A percentile compares a stretch with the other conserved stretches of the same genome.
phyloP scores from a whole-genome alignment of 805 yeast species.

The Hanseniaspora lindneri region DNA sequence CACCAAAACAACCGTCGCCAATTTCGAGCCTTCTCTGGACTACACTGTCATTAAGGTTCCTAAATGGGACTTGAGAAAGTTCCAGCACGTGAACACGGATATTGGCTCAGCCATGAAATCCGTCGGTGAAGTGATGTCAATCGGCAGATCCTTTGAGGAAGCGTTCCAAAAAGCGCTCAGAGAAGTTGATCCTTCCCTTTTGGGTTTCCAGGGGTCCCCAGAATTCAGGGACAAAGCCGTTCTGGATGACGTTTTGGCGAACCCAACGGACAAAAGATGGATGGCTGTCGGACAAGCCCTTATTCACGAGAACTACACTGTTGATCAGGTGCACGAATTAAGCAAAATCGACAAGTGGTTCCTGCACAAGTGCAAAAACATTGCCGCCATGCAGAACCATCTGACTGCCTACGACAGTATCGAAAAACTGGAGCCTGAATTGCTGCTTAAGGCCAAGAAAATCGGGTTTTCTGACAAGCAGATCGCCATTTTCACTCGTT shows the following conservation, averaged over 20 bases:
- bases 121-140: conserved; percentile 97
- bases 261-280: conserved; percentile 95
- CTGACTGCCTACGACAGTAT: conserved; percentile 34
- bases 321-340: conserved; percentile 82
- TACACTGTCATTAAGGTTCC: conserved; percentile 96
- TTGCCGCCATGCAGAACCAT: conserved; percentile 78
- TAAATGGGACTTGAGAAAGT: conserved; percentile 96
- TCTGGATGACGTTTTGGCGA: conserved; percentile 61
- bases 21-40: conserved; percentile 95
- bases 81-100: conserved; percentile 78
- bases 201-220: conserved; percentile 83
- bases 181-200: conserved; percentile 69
- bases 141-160: conserved; percentile 95
- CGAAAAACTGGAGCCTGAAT: conserved; percentile 50
- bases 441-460: conserved; percentile 77
- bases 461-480: conserved; percentile 95
- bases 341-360: conserved; percentile 95
- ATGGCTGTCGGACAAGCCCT: conserved; percentile 96
- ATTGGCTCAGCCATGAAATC: conserved; percentile 93
- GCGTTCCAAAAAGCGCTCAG: conserved; percentile 96
- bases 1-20: conserved; percentile 85
- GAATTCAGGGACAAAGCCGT: conserved; percentile 46
- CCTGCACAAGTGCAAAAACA: conserved; percentile 80
- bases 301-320: conserved; percentile 79
- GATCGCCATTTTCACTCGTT: conserved; percentile 70